Conservation (phyloP, 1,139 yeast species). For the Kodamaea sp. region DNA sequence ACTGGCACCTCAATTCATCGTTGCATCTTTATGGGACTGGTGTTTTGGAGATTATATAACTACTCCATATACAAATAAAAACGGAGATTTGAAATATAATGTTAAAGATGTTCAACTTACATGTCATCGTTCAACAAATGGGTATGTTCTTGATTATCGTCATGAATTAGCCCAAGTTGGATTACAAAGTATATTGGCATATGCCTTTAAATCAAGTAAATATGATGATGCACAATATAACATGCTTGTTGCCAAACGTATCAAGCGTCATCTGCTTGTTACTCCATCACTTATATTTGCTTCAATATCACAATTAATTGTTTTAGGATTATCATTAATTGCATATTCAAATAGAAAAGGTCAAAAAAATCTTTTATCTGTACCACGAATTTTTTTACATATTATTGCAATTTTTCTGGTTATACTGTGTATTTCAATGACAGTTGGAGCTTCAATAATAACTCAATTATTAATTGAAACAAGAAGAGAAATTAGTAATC, state of each 20-base stretch:
- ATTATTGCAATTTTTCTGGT: constrained; percentile 31
- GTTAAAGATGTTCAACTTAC: neutral
- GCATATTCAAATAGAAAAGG: constrained; percentile 35
- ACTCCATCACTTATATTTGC: constrained; percentile 25
- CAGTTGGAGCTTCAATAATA: constrained; percentile 26
- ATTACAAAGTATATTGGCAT: constrained; percentile 43
- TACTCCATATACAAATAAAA: constrained; percentile 13
- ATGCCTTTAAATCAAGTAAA: constrained; percentile 32
- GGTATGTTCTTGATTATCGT: constrained; percentile 44
- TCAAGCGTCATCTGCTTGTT: constrained; percentile 18
- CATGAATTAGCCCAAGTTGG: constrained; percentile 37
- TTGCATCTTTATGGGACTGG: constrained; percentile 42
- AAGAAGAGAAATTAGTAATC: constrained; percentile 24
- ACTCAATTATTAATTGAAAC: constrained; percentile 25
- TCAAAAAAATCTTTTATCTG: constrained; percentile 25
- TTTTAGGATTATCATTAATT: constrained; percentile 28
- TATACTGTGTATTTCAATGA: constrained; percentile 28
- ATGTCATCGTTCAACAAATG: neutral
- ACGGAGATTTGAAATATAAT: constrained; percentile 3
- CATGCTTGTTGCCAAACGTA: constrained; percentile 17
- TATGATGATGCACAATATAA: constrained; percentile 20
- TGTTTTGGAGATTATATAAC: constrained; percentile 44
- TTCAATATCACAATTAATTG: constrained; percentile 22
- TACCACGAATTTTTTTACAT: constrained; percentile 31
- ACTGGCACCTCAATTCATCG: constrained; percentile 48